Evolutionary conservation across 257 asterid genomes (phyloP).

Genomic region (Salvia rosmarinus): DNA sequence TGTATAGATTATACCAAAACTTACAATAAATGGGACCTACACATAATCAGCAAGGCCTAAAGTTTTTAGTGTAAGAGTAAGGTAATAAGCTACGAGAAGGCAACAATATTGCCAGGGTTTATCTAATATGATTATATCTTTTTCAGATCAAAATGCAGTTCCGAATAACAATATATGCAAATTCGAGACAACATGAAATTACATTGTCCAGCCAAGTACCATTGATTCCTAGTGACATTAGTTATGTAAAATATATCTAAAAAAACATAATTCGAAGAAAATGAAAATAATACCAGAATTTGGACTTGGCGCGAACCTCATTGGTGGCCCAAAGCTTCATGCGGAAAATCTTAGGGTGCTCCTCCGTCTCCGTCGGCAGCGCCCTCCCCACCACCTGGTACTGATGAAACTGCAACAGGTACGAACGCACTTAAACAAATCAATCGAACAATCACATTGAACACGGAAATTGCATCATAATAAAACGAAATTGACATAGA

Average conservation of each 20-base stretch:
- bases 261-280: background rate
- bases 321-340: slow-evolving; percentile 86
- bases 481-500: background rate
- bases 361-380: slow-evolving; percentile 66
- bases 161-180: background rate
- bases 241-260: background rate
- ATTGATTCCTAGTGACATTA: background rate
- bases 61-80: too few relatives aligned
- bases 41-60: background rate
- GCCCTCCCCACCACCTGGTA: slow-evolving; percentile 81
- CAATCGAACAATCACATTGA: slow-evolving; percentile 10
- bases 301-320: slow-evolving; percentile 78
- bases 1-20: background rate
- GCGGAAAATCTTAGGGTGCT: slow-evolving; percentile 66
- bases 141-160: background rate
- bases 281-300: slow-evolving; percentile 54
- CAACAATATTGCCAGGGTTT: background rate
- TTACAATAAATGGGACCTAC: background rate
- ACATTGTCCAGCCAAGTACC: background rate
- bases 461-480: background rate
- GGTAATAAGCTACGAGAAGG: background rate
- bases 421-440: background rate
- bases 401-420: slow-evolving; percentile 57
- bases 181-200: background rate
- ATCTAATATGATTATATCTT: background rate